These are phyloP conservation scores for Geotrichum cucujoidarum DNA, from an alignment of 1,139 yeast species.

Conservation along the genomic window DNA sequence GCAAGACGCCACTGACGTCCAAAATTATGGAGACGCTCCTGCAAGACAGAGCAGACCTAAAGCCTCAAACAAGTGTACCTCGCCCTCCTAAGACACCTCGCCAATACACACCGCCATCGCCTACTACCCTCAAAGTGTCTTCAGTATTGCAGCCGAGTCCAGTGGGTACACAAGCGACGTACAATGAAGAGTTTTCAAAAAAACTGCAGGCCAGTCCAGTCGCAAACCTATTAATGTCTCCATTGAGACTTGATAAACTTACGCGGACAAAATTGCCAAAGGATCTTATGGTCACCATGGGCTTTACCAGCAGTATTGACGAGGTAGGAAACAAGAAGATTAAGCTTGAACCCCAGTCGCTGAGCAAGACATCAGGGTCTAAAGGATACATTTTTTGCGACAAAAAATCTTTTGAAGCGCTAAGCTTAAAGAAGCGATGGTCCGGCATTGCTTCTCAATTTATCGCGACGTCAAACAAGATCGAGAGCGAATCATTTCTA, in stretches of 20 bases:
- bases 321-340: not conserved
- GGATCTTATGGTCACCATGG: conserved; percentile 29
- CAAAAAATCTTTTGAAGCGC: conserved; percentile 2
- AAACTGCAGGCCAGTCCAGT: conserved; percentile 26
- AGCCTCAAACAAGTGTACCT: not conserved
- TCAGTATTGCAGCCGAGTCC: not conserved
- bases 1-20: conserved; percentile 2
- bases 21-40: not conserved
- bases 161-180: not conserved
- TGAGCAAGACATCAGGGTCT: not conserved
- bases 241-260: conserved; percentile 30
- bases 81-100: not conserved
- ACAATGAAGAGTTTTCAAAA: conserved; percentile 3
- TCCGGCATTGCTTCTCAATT: not conserved
- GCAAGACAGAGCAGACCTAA: not conserved
- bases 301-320: conserved; percentile 18
- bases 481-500: not conserved
- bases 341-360: not conserved
- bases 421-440: conserved; percentile 2
- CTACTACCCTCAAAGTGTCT: not conserved
- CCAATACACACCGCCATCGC: not conserved
- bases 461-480: conserved; percentile 4
- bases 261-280: conserved; percentile 29
- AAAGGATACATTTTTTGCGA: conserved; percentile 6
- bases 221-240: conserved; percentile 32